Conservation (phyloP, 805 yeast genomes). For the Yamadazyma sp. region DNA sequence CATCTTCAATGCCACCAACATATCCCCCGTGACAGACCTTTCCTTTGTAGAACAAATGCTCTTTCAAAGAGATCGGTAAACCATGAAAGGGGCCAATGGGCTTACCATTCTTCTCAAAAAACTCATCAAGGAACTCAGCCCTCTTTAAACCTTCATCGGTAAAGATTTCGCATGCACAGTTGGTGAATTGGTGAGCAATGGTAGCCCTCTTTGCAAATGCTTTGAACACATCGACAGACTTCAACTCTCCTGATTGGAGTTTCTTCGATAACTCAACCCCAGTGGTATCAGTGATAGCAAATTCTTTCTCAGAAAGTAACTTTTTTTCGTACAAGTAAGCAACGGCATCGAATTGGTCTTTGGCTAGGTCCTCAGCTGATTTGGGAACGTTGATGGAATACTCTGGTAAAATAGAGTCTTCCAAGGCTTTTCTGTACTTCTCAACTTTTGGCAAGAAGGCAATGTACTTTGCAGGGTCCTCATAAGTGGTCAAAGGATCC, state of each 20-base stretch:
- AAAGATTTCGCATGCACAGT: conserved; percentile 46
- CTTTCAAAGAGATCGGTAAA: conserved; percentile 62
- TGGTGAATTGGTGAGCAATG: conserved; percentile 46
- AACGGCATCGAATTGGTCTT: conserved; percentile 36
- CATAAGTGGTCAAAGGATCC: conserved; percentile 32
- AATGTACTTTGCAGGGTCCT: conserved; percentile 41
- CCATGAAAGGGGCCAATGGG: conserved; percentile 66
- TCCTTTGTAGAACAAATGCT: conserved; percentile 39
- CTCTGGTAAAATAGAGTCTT: conserved; percentile 29
- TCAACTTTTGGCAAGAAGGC: conserved; percentile 47
- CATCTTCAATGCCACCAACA: conserved; percentile 34
- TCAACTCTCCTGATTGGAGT: conserved; percentile 33
- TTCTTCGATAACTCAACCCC: conserved; percentile 25
- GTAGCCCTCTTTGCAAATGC: conserved; percentile 44
- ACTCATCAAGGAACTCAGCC: conserved; percentile 56
- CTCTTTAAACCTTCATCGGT: conserved; percentile 56
- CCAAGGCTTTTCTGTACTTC: conserved; percentile 31
- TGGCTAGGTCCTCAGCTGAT: conserved; percentile 28
- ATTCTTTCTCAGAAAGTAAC: conserved; percentile 33
- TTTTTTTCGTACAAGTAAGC: conserved; percentile 35
- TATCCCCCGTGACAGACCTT: conserved; percentile 40
- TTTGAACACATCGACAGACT: conserved; percentile 38
- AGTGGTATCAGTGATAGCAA: conserved; percentile 39
- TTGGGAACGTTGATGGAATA: conserved; percentile 33
- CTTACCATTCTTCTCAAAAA: conserved; percentile 45